Base-by-base conservation (phyloP, 2,329 filamentous ascomycete genomes). In the Penicillium crustosum region DNA sequence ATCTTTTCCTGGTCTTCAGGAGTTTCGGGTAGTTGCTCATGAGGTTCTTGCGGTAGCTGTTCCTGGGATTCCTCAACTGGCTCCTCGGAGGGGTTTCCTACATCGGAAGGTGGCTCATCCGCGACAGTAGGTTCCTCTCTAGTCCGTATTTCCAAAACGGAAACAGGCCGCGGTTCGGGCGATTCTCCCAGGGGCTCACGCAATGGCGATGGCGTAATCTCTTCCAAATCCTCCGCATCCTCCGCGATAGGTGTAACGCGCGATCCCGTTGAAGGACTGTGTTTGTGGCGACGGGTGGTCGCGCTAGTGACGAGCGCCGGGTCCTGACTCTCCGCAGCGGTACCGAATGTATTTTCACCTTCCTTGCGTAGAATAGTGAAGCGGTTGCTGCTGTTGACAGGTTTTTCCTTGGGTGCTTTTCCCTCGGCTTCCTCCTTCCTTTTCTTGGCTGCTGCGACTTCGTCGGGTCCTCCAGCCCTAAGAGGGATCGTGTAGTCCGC, bases 401-500 rank as follows among this genome's bases (percentile, higher is more conserved):
- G 61, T 38, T 72, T 66, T 44, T 65, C 59, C 41, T 61, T 54
- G 25, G 59, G 6, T 27, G 9, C 42, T 44, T 44, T 44, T 27
- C 23, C 42, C 42, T 47, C 43, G 27, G n/a, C 12, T 15, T 47
- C 27, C 12, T 47, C 27, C 43, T 31, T 47, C 27, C 27, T 47
- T 31, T 47, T 29, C 27, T 47, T 19, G 66, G 63, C 48, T 66
- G 63, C 48, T 65, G 64, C 43, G 25, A 67, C 59, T 15, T 78
- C 77, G 62, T 93, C 90, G 2, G 91, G 78, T 0, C 93, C 93
- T 75, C 97, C 93, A 4, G 94, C 93, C 75, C 97, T 93, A 2
- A 90, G 86, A 0, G 94, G 93, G 44, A 99, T 86, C 59, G 95
- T 97, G 78, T 97, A 97, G 72, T 95, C 97, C 1, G 92, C 92